Percentiles rank a stretch among this genome's conserved stretches.
Evolutionary conservation across 352 stramenopile genomes (phyloP).

Genomic region (Nothophytophthora sp.): DNA sequence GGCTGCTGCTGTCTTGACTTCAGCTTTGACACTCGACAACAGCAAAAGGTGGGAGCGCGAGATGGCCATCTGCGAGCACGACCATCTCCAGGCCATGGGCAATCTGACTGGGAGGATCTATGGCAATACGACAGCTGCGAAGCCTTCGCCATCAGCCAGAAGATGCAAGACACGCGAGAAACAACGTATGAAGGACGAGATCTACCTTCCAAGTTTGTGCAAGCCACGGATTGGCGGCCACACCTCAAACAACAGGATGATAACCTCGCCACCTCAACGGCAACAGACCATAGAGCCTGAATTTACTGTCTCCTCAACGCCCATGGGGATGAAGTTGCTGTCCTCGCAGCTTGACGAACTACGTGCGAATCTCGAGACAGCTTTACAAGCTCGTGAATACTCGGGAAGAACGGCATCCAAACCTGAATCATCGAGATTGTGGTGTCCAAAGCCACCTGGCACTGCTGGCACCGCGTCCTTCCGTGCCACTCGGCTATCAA

Average conservation of each 20-base stretch:
- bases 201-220: constrained; percentile 23
- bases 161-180: constrained; percentile 12
- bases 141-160: background rate
- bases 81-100: constrained; percentile 26
- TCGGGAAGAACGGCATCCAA: background rate
- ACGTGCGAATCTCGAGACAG: constrained; percentile 24
- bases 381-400: background rate
- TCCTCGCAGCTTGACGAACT: constrained; percentile 44
- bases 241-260: constrained; percentile 1
- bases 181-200: constrained; percentile 22
- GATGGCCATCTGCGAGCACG: constrained; percentile 29
- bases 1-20: constrained; percentile 22
- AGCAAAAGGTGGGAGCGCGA: constrained; percentile 26
- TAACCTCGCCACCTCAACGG: background rate
- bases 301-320: constrained; percentile 1
- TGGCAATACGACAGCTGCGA: constrained; percentile 2
- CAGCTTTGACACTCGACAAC: constrained; percentile 9
- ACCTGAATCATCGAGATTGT: constrained; percentile 2
- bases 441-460: constrained; percentile 7
- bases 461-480: background rate
- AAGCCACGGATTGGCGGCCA: constrained; percentile 3
- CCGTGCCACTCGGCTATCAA: background rate
- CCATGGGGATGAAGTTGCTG: constrained; percentile 33
- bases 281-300: background rate
- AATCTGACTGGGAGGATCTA: constrained; percentile 21